Evolutionary conservation across 345 rosid species (phyloP).

Genomic region (Eucalyptus paniculata): DNA sequence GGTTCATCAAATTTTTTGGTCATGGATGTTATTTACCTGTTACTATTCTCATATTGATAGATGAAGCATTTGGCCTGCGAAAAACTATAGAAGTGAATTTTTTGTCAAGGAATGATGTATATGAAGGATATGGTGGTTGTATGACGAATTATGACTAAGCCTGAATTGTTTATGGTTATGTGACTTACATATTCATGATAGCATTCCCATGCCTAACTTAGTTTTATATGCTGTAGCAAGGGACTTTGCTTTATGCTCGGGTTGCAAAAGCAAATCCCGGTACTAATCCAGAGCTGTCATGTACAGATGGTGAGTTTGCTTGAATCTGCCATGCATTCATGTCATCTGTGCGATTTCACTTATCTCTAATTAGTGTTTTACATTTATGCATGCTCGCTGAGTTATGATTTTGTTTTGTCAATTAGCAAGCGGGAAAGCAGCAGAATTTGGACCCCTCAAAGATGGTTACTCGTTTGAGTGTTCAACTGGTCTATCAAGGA

Average conservation of each 20-base stretch:
- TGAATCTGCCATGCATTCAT: background rate
- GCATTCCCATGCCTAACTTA: background rate
- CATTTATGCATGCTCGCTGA: background rate
- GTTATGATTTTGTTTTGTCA: background rate
- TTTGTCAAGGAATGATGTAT: background rate
- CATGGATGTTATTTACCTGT: background rate
- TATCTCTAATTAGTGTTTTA: background rate
- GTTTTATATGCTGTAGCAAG: conserved; percentile 29
- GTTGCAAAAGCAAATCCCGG: conserved; percentile 74
- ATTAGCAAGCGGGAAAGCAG: conserved; percentile 73
- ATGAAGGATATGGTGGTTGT: background rate
- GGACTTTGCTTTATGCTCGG: conserved; percentile 65
- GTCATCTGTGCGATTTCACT: background rate
- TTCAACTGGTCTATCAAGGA: conserved; percentile 77
- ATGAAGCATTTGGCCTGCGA: background rate
- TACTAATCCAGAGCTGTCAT: conserved; percentile 69
- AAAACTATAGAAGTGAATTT: background rate
- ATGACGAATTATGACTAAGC: background rate
- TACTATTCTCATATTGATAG: background rate
- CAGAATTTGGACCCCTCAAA: conserved; percentile 59
- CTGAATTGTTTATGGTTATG: background rate
- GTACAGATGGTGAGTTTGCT: conserved; percentile 58
- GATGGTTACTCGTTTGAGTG: conserved; percentile 84
- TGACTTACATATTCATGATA: background rate
- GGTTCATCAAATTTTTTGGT: background rate